A percentile compares a stretch with the other conserved stretches of the same genome.
phyloP scores from a whole-genome alignment of 768 basidiomycete species.

The Thelephora ganbajun region DNA sequence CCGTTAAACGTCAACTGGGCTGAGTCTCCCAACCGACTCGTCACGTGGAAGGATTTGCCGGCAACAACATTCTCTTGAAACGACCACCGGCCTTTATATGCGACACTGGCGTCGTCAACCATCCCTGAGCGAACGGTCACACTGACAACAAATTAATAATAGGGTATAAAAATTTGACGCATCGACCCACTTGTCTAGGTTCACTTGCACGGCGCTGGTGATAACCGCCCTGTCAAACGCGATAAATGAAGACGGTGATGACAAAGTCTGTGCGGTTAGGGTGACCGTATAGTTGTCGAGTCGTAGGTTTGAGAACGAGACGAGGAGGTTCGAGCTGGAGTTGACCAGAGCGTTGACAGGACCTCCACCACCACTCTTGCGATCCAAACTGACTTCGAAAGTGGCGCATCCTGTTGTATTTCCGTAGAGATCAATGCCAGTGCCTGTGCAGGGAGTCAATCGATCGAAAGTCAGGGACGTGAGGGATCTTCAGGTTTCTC shows the following conservation, averaged over 20 bases:
- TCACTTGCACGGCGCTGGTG: slow-evolving; percentile 16
- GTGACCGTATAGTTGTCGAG: slow-evolving; percentile 40
- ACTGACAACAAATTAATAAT: no score
- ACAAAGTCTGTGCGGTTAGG: slow-evolving; percentile 30
- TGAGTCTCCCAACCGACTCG: slow-evolving; percentile 30
- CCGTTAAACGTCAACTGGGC: slow-evolving; percentile 32
- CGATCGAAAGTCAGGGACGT: background rate
- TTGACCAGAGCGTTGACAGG: no score
- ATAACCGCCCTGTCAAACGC: slow-evolving; percentile 46
- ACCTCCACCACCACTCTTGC: no score
- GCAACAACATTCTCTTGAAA: slow-evolving; percentile 9
- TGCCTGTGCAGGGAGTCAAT: slow-evolving; percentile 43
- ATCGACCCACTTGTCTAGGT: background rate
- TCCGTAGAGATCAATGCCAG: slow-evolving; percentile 47
- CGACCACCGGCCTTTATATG: slow-evolving; percentile 45
- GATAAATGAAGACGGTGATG: slow-evolving; percentile 19
- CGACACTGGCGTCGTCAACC: slow-evolving; percentile 28
- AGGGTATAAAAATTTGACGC: background rate
- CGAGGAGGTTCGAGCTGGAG: slow-evolving; percentile 25
- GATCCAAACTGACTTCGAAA: slow-evolving; percentile 23
- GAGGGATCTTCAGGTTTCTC: background rate
- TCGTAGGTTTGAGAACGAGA: slow-evolving; percentile 30
- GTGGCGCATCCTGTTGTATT: slow-evolving; percentile 23
- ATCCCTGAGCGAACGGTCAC: slow-evolving; percentile 13
- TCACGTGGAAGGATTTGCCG: slow-evolving; percentile 18